Evolutionary conservation across 805 yeast genomes (phyloP), one percentile per base, ranked within the genome.

Genomic region (Grigorovia humatica): DNA sequence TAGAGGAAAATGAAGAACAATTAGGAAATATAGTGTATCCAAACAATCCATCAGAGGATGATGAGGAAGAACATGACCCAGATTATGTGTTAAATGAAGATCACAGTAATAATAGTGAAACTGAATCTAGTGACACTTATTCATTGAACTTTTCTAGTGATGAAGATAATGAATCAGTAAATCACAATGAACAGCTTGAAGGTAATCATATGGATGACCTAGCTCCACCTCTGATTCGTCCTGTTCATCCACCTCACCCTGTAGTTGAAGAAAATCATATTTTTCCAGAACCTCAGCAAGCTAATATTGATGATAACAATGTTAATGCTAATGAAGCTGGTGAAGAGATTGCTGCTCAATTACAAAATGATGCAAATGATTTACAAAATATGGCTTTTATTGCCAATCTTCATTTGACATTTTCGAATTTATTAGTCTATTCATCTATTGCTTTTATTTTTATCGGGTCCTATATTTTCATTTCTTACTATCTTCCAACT

Each of bases 401-500:
- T 20, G 52, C 64, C 4, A 61, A 64, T 29, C 46, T 67, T n/a
- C 58, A 58, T 38, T 43, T 64, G 27, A 61, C 57, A 32, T 51
- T 62, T 40, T 44, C 48, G 6, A 59, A 58, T 38, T 50, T 66
- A 2, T 49, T 63, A 9, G 54, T 59, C 9, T 66, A 66, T 49
- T 62, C 56, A 41, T 38, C 53, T 44, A 65, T 65, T 17, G 69
- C 67, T 17, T 60, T 68, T 30, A 56, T 59, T 1, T 50, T 66
- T 23, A 53, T 67, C 2, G 61, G 72, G 1, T 58, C 67, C 2
- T 75, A 74, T 52, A 59, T 78, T 42, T 65, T 74, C 32, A 45
- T 70, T 13, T 66, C 76, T 0, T 80, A 78, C 57, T 65, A 75
- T 17, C 54, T 77, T 2, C 83, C 85, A 11, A 74, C 77, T 7